A percentile compares a stretch with the other conserved stretches of the same genome.
Evolutionary conservation across 345 rosid species (phyloP).

Genomic region (Crucihimalaya himalaica): DNA sequence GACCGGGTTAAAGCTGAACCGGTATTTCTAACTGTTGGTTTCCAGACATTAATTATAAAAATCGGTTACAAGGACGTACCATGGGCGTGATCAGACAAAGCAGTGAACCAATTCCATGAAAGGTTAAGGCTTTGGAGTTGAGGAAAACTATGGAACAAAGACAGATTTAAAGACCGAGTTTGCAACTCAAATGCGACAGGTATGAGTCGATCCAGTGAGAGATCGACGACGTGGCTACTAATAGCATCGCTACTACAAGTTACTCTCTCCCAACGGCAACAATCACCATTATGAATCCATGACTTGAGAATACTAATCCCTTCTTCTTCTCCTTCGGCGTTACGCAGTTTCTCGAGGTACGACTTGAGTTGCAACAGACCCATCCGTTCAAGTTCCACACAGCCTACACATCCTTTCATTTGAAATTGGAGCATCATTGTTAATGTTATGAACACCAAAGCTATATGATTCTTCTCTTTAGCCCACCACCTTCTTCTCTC

Average conservation of each 20-base stretch:
- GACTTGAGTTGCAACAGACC: constrained; percentile 24
- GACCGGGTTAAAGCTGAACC: constrained; percentile 2
- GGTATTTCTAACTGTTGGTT: neutral
- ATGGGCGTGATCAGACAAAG: constrained; percentile 18
- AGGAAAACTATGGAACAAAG: constrained; percentile 27
- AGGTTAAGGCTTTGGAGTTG: constrained; percentile 26
- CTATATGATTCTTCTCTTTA: neutral
- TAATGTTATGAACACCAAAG: constrained; percentile 16
- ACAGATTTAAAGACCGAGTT: constrained; percentile 11
- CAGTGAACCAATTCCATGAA: constrained; percentile 20
- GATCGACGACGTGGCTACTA: constrained; percentile 7
- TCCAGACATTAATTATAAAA: neutral
- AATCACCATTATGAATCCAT: constrained; percentile 26
- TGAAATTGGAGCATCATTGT: constrained; percentile 20
- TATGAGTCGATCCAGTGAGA: constrained; percentile 15
- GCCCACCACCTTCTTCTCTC: neutral
- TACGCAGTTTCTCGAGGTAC: constrained; percentile 1
- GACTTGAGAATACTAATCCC: constrained; percentile 16
- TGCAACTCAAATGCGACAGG: constrained; percentile 19
- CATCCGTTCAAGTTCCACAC: constrained; percentile 22
- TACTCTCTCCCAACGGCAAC: constrained; percentile 37
- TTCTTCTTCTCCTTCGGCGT: neutral
- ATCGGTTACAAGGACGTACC: neutral
- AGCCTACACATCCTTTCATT: neutral
- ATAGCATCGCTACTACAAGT: constrained; percentile 6